Conservation (phyloP, 208 protist species). For the Leishmania tarentolae region DNA sequence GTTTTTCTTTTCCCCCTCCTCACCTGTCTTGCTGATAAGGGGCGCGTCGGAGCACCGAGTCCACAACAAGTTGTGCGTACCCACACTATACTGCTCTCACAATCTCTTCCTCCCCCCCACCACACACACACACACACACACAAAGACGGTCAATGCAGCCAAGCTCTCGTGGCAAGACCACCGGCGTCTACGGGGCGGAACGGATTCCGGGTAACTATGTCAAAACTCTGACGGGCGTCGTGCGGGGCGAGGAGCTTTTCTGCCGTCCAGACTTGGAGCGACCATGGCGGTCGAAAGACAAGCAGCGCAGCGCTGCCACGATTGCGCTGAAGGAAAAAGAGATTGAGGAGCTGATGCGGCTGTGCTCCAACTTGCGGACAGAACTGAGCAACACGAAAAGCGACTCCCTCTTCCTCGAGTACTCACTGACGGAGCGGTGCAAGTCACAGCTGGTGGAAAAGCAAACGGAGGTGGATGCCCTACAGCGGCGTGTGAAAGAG, state of each 20-base stretch:
- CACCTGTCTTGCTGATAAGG: not conserved
- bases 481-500: conserved; percentile 34
- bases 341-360: conserved; percentile 85
- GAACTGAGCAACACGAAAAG: conserved; percentile 80
- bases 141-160: conserved; percentile 14
- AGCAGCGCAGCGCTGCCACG: conserved; percentile 48
- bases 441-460: conserved; percentile 54
- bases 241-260: conserved; percentile 86
- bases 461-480: conserved; percentile 34
- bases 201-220: conserved; percentile 72
- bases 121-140: not conserved
- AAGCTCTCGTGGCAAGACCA: conserved; percentile 27
- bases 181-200: conserved; percentile 75
- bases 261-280: conserved; percentile 84
- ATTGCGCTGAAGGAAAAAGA: conserved; percentile 88
- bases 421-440: conserved; percentile 51
- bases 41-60: not conserved
- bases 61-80: not conserved
- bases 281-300: conserved; percentile 69
- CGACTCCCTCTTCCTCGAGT: conserved; percentile 75
- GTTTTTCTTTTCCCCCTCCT: not conserved
- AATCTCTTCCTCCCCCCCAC: not conserved
- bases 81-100: not conserved
- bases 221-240: conserved; percentile 71
- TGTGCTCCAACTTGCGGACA: conserved; percentile 76